Conservation (phyloP, 192 early-diverging fungal genomes). For the Geranomyces michiganensis region DNA sequence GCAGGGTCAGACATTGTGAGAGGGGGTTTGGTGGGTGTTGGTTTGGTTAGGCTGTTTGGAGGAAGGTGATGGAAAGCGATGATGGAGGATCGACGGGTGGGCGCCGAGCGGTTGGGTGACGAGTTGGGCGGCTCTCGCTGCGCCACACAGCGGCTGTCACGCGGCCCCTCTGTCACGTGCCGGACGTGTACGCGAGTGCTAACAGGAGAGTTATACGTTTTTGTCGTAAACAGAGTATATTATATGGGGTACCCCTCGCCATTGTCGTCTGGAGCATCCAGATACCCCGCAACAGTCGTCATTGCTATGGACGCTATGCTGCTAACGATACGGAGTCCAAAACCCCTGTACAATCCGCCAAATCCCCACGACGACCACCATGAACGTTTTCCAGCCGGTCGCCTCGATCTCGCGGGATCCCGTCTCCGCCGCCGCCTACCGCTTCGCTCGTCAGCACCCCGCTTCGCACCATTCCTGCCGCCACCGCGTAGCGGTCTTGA, state of each 20-base stretch:
- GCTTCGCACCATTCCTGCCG: background rate
- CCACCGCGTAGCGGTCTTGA: slow-evolving; percentile 2
- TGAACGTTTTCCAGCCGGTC: slow-evolving; percentile 2
- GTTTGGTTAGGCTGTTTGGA: background rate
- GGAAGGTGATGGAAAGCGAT: too few species aligned
- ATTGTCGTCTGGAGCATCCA: slow-evolving; percentile 12
- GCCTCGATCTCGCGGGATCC: background rate
- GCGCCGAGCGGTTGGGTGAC: too few species aligned
- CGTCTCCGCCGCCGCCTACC: background rate
- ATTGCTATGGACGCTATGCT: slow-evolving; percentile 25
- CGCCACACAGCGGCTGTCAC: too few species aligned
- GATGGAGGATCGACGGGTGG: too few species aligned
- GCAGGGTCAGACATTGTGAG: slow-evolving; percentile 34
- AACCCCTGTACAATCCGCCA: slow-evolving; percentile 46
- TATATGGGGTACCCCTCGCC: background rate
- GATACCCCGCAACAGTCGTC: slow-evolving; percentile 6
- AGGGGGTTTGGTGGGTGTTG: background rate
- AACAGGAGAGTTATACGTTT: too few species aligned
- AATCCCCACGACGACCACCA: slow-evolving; percentile 42
- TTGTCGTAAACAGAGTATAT: too few species aligned
- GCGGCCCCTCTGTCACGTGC: too few species aligned
- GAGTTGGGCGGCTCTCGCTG: too few species aligned
- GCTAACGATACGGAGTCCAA: slow-evolving; percentile 39
- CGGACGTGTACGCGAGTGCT: too few species aligned
- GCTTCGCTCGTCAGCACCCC: background rate